phyloP scores from a whole-genome alignment of 257 asterid species.

The Nicotiana otophora region DNA sequence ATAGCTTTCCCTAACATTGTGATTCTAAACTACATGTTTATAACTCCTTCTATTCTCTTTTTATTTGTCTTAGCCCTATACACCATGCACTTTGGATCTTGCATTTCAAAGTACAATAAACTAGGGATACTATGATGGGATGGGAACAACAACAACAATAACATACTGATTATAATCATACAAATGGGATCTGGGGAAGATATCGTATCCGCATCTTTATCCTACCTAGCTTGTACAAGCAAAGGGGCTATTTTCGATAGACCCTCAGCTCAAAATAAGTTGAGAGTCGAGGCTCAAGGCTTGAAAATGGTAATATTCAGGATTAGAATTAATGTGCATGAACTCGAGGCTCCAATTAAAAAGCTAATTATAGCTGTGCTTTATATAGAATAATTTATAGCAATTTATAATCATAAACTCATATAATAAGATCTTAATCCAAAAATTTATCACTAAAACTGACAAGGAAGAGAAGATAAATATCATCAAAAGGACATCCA shows the following conservation, averaged over 20 bases:
- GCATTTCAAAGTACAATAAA: too few species aligned
- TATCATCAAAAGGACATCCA: neutral
- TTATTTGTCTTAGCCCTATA: too few species aligned
- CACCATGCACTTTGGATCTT: too few species aligned
- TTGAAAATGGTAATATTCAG: neutral
- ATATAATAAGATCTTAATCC: neutral
- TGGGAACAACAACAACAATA: too few species aligned
- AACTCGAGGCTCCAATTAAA: neutral
- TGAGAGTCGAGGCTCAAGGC: too few species aligned
- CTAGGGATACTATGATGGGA: too few species aligned
- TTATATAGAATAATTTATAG: neutral
- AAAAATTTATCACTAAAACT: neutral
- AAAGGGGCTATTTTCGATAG: rapidly evolving
- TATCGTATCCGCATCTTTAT: too few species aligned
- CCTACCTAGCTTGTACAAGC: too few species aligned
- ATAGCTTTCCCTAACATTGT: neutral
- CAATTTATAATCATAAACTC: neutral
- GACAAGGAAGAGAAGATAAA: neutral
- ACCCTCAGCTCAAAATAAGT: too few species aligned
- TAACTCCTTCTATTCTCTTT: neutral
- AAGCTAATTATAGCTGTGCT: neutral
- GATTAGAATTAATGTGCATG: neutral
- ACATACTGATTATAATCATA: too few species aligned
- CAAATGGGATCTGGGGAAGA: too few species aligned
- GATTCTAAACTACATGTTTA: neutral